Percentiles rank a stretch among this genome's conserved stretches.
Conservation (phyloP, 2,329 filamentous ascomycete genomes). For the Thermoascus crustaceus region DNA sequence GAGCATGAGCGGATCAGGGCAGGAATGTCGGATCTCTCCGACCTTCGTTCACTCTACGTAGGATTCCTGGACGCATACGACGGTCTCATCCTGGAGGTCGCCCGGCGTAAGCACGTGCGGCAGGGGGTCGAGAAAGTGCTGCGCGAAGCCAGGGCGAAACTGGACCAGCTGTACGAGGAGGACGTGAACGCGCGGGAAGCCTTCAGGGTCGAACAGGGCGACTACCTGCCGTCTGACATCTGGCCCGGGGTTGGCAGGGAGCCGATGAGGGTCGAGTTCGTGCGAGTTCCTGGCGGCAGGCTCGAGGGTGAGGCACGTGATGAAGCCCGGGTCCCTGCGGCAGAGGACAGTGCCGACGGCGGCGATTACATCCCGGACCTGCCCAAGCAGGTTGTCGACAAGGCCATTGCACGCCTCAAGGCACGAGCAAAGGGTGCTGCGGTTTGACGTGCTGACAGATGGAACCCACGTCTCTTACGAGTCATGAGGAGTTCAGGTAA, state of each 20-base stretch:
- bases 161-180: constrained; percentile 65
- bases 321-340: constrained; percentile 5
- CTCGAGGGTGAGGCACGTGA: constrained; percentile 15
- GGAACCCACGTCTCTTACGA: no score
- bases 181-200: constrained; percentile 66
- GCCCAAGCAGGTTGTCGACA: constrained; percentile 35
- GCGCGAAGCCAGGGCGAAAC: constrained; percentile 65
- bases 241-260: constrained; percentile 65
- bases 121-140: constrained; percentile 66
- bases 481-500: neutral
- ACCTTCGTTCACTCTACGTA: constrained; percentile 74
- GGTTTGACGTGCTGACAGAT: constrained; percentile 5
- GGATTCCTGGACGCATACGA: constrained; percentile 80
- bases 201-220: constrained; percentile 75
- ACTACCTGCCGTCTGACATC: constrained; percentile 78
- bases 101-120: constrained; percentile 63
- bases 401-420: constrained; percentile 34
- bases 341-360: constrained; percentile 12
- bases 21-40: constrained; percentile 67
- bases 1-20: constrained; percentile 62
- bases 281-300: constrained; percentile 27
- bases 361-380: constrained; percentile 36
- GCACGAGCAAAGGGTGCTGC: constrained; percentile 17
- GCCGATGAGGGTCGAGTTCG: constrained; percentile 42
- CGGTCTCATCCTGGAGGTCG: constrained; percentile 73